Evolutionary conservation across 2,329 filamentous ascomycete species (phyloP).

Genomic region (Colletotrichum musae): DNA sequence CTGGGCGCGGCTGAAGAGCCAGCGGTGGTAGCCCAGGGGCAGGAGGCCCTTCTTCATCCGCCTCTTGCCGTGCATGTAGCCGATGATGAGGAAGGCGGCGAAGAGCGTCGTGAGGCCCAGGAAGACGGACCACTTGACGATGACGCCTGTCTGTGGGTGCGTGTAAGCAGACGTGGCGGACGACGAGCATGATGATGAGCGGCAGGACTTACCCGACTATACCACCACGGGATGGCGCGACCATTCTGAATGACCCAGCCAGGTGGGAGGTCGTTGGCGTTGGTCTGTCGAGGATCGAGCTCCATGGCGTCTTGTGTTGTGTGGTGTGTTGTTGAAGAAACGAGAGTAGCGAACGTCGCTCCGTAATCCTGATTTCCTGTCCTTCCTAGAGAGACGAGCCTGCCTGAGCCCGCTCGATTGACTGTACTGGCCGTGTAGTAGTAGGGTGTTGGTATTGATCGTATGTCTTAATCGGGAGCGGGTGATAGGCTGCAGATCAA

Average conservation of each 20-base stretch:
- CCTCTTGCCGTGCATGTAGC: slow-evolving; percentile 78
- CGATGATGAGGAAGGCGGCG: slow-evolving; percentile 74
- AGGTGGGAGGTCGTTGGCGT: slow-evolving; percentile 42
- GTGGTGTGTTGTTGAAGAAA: background rate
- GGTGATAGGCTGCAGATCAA: slow-evolving; percentile 29
- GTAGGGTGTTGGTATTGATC: background rate
- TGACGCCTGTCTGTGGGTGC: slow-evolving; percentile 67
- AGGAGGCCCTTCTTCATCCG: slow-evolving; percentile 76
- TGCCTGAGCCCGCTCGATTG: slow-evolving; percentile 1
- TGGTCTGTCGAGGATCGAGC: slow-evolving; percentile 35
- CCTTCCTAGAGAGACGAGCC: slow-evolving; percentile 6
- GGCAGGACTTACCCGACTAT: slow-evolving; percentile 42
- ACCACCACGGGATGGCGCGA: slow-evolving; percentile 47
- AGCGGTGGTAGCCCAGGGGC: slow-evolving; percentile 80
- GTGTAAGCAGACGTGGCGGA: slow-evolving; percentile 28
- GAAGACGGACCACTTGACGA: slow-evolving; percentile 81
- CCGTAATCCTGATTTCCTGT: slow-evolving; percentile 12
- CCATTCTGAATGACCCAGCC: slow-evolving; percentile 47
- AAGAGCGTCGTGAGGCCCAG: slow-evolving; percentile 71
- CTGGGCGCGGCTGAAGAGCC: slow-evolving; percentile 64
- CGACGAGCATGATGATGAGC: background rate
- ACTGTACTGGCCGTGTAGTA: background rate
- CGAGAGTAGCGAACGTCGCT: slow-evolving; percentile 14
- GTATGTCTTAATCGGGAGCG: background rate
- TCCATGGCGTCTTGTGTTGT: slow-evolving; percentile 21